These are phyloP conservation scores for Ramichloridium luteum DNA, from an alignment of 2,329 filamentous ascomycete species.

Conservation along the genomic window DNA sequence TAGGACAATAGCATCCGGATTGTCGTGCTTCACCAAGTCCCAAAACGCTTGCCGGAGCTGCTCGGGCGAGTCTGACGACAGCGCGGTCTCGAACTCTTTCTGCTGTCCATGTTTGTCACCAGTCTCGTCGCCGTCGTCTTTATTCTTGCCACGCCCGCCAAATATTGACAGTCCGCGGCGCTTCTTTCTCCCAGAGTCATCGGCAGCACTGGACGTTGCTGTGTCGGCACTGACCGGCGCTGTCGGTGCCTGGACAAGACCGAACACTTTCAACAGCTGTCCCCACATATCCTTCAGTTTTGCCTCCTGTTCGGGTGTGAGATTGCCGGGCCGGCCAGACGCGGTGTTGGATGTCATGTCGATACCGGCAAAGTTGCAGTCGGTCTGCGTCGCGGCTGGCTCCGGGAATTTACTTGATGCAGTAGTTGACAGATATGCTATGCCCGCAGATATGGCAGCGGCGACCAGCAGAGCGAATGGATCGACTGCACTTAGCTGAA, in stretches of 20 bases:
- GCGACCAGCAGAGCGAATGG: constrained; percentile 15
- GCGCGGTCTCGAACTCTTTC: constrained; percentile 71
- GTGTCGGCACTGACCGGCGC: constrained; percentile 16
- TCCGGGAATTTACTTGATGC: constrained; percentile 3
- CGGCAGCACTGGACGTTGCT: constrained; percentile 10
- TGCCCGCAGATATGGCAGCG: constrained; percentile 11
- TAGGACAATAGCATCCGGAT: constrained; percentile 74
- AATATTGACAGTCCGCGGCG: constrained; percentile 69
- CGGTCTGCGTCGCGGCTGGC: constrained; percentile 11
- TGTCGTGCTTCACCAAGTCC: constrained; percentile 89
- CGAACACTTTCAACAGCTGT: constrained; percentile 62
- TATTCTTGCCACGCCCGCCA: constrained; percentile 49
- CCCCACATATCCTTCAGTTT: constrained; percentile 84
- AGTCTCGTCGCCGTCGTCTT: constrained; percentile 26
- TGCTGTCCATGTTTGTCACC: constrained; percentile 86
- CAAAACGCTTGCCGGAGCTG: constrained; percentile 72
- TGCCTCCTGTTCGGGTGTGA: constrained; percentile 78
- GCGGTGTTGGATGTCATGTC: constrained; percentile 32
- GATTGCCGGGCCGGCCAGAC: constrained; percentile 68
- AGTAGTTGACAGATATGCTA: constrained; percentile 13
- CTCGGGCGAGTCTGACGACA: constrained; percentile 66
- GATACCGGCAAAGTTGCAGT: constrained; percentile 4
- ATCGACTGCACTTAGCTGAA: constrained; percentile 9
- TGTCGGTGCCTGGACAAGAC: constrained; percentile 33
- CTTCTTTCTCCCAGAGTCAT: constrained; percentile 42